Base-by-base conservation (phyloP, 2,329 filamentous ascomycete species). In the Rhynchosporium agropyri region DNA sequence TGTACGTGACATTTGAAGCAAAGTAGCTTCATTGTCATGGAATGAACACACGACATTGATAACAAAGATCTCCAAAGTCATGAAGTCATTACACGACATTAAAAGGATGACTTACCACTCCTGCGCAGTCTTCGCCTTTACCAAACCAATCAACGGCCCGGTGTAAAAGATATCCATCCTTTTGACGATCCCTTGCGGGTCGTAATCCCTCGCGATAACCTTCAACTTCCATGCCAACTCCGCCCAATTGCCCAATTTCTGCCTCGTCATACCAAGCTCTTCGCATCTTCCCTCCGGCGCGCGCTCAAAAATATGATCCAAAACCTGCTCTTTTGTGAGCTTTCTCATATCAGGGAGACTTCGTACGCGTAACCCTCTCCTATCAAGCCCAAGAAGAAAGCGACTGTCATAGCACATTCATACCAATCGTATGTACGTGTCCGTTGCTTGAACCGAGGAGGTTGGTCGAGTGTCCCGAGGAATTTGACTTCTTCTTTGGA, bases 381-480 rank as follows among this genome's bases (percentile, higher is more conserved):
- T 3, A 77, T 72, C 4, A 80, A 58, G n/a, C 62, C 71, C 0
- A 76, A 66, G 68, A 79, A 80, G 57, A 73, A 74, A 0, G 74
- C 64, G 1, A 80, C 62, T 53, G 76, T 73, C 2, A 78, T 55
- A 10, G 77, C 62, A 31, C 72, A 72, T 33, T 70, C 71, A 28
- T 63, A 72, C 74, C 75, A 80, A 60, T 75, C 68, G 3, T 78
- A 72, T 3, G 28, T 38, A 0, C 60, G 33, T 9, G 64, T 63
- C 7, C 66, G 45, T 0, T 48, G 46, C 61, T 79, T 80, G 71
- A 83, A 80, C 62, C 79, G 76, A 3, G 81, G 82, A 1, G 81
- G 81, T 3, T 80, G 76, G 67, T 84, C 79, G 63, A 82, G 76
- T 50, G 67, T 72, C 5, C 74, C 81, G 0, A 81, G 69, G 68